Conservation (phyloP, 768 basidiomycete genomes). For the Boletus barrowsii region DNA sequence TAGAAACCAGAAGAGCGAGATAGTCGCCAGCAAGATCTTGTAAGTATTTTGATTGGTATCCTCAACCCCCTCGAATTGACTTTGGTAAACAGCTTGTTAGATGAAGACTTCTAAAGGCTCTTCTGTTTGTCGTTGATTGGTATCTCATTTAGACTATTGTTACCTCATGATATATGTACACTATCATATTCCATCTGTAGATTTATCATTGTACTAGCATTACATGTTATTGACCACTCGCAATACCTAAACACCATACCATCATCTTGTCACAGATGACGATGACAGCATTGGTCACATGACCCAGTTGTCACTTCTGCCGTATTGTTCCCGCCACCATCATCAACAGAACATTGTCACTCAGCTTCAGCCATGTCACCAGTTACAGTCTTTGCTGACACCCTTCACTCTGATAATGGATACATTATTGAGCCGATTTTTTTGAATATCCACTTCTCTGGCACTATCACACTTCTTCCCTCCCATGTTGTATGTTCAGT, state of each 20-base stretch:
- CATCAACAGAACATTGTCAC: no score
- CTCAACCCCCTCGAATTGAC: no score
- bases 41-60: conserved; percentile 25
- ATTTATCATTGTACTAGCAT: conserved; percentile 13
- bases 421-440: no score
- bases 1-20: conserved; percentile 24
- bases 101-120: conserved; percentile 39
- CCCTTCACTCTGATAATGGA: no score
- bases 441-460: no score
- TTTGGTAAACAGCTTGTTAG: conserved; percentile 30
- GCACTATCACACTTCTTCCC: no score
- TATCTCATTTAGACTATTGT: not conserved
- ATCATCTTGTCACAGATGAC: not conserved
- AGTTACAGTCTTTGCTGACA: no score
- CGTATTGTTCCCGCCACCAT: no score
- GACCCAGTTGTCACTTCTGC: no score
- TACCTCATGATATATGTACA: conserved; percentile 1
- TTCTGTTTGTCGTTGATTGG: not conserved
- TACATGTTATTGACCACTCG: conserved; percentile 1
- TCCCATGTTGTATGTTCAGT: no score
- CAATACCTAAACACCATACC: conserved; percentile 48
- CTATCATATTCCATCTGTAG: conserved; percentile 6
- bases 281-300: conserved; percentile 36
- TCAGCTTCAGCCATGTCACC: no score
- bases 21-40: conserved; percentile 32